A percentile compares a stretch with the other conserved stretches of the same genome.
phyloP scores from a whole-genome alignment of 345 rosid species.

The Populus davidiana region DNA sequence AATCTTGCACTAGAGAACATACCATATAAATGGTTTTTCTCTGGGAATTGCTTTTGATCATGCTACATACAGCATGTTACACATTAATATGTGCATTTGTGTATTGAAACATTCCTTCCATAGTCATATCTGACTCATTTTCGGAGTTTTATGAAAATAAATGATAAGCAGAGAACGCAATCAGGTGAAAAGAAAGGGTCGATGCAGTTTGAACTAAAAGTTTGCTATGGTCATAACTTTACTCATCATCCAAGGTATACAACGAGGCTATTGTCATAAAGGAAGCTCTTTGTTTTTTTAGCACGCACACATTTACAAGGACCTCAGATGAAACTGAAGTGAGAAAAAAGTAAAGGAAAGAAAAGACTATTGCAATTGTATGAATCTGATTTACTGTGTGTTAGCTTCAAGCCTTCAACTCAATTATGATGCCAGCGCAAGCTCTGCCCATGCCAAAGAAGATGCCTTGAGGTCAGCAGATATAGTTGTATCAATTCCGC shows the following conservation, averaged over 20 bases:
- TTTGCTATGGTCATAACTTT: conserved; percentile 17
- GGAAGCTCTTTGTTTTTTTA: conserved; percentile 24
- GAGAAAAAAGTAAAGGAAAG: neutral
- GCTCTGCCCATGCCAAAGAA: conserved; percentile 97
- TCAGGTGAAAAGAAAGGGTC: neutral
- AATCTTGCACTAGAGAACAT: too few species aligned
- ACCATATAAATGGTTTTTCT: too few species aligned
- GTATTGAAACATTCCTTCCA: neutral
- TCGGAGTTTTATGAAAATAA: too few species aligned
- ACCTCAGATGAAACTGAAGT: neutral
- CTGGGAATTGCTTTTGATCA: neutral
- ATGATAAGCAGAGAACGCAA: too few species aligned
- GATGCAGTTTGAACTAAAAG: neutral
- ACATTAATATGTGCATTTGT: neutral
- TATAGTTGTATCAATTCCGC: conserved; percentile 64
- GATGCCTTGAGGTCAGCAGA: conserved; percentile 75
- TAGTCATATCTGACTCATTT: too few species aligned
- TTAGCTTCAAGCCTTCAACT: conserved; percentile 18
- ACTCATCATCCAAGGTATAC: conserved; percentile 33
- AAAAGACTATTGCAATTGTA: conserved; percentile 13
- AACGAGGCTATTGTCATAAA: conserved; percentile 17
- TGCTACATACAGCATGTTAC: too few species aligned
- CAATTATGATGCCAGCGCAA: conserved; percentile 67
- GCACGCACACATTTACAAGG: conserved; percentile 45
- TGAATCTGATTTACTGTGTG: conserved; percentile 39